Evolutionary conservation across 1,139 yeast species (phyloP), one percentile per base, ranked within the genome.

Genomic region (Blastobotrys raffinosifermentans): DNA sequence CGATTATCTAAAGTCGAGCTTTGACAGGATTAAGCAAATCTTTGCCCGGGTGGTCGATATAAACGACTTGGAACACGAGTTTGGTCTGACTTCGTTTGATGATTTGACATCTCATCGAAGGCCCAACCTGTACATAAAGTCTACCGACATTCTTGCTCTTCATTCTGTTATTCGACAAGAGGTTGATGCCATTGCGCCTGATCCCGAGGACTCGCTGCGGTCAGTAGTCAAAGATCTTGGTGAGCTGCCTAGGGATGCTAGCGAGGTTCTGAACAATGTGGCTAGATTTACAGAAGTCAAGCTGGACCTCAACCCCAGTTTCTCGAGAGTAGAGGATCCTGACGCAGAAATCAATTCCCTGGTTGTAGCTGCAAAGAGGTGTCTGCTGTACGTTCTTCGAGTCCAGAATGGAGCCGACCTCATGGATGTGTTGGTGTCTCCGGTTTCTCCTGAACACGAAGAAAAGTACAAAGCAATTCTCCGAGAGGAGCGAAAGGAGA

Each of bases 341-440:
- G 60, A 53, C 38, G 63, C 63, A 15, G 72, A 58, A 33, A 55
- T 50, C 33, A 61, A 53, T 47, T 67, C 81, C 2, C 61, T 86
- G 22, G 67, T 83, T 52, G 74, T 89, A 32, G 89, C 87, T 50
- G 86, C 85, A 0, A 91, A 91, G 57, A 69, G 95, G 47, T 81
- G 89, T 46, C 63, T 89, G 23, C 63, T 83, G 16, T 87, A 86
- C 53, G 77, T 89, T 49, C 75, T 89, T 44, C 76, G 89, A 44
- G 84, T 91, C 10, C 95, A 91, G 63, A 68, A 69, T 30, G 86
- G 86, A 16, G 69, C 74, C 2, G 82, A 80, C 43, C 61, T 91
- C 34, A 69, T 85, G 45, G 94, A 84, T 32, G 64, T 89, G 34
- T 66, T 87, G 39, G 72, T 84, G 4, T 77, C 87, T 6, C 82